Percentiles rank a stretch among this genome's conserved stretches.
phyloP scores from a whole-genome alignment of 768 basidiomycete species.

The Termitomyces bulborhizus region DNA sequence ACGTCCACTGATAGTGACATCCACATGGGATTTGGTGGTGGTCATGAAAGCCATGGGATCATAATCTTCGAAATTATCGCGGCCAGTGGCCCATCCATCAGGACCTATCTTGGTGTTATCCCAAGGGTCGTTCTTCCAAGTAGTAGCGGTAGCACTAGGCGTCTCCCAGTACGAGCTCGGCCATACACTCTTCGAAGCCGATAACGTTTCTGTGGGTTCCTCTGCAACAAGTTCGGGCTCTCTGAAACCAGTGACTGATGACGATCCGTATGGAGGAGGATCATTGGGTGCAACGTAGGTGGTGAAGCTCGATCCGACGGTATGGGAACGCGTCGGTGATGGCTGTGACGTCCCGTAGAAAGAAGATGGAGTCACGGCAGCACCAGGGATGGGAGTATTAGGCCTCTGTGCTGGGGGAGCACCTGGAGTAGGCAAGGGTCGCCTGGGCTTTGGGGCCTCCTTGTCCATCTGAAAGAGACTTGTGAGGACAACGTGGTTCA shows the following conservation, averaged over 20 bases:
- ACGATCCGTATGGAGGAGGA: slow-evolving; percentile 30
- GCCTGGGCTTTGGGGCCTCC: slow-evolving; percentile 37
- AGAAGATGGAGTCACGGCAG: slow-evolving; percentile 25
- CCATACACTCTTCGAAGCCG: not conserved
- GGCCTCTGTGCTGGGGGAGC: slow-evolving; percentile 30
- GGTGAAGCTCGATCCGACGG: slow-evolving; percentile 39
- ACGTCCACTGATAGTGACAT: slow-evolving; percentile 53
- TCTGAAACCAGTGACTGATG: slow-evolving; percentile 32
- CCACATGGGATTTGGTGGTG: slow-evolving; percentile 16
- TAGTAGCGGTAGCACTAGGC: not conserved
- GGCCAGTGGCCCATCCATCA: slow-evolving; percentile 14
- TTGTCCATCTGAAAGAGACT: slow-evolving; percentile 35
- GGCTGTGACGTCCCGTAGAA: slow-evolving; percentile 37
- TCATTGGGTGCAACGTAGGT: slow-evolving; percentile 28
- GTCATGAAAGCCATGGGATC: slow-evolving; percentile 17
- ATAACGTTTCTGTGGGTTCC: slow-evolving; percentile 18
- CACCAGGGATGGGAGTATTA: slow-evolving; percentile 30
- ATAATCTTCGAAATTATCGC: slow-evolving; percentile 6
- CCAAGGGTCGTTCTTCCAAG: not conserved
- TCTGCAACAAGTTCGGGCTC: slow-evolving; percentile 53
- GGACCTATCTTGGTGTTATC: not conserved
- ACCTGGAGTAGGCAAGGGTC: slow-evolving; percentile 42
- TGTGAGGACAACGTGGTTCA: not conserved
- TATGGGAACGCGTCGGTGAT: slow-evolving; percentile 31
- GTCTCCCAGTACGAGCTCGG: slow-evolving; percentile 7